Evolutionary conservation across 306 rosid genomes (phyloP).

Genomic region (Trifolium dubium): DNA sequence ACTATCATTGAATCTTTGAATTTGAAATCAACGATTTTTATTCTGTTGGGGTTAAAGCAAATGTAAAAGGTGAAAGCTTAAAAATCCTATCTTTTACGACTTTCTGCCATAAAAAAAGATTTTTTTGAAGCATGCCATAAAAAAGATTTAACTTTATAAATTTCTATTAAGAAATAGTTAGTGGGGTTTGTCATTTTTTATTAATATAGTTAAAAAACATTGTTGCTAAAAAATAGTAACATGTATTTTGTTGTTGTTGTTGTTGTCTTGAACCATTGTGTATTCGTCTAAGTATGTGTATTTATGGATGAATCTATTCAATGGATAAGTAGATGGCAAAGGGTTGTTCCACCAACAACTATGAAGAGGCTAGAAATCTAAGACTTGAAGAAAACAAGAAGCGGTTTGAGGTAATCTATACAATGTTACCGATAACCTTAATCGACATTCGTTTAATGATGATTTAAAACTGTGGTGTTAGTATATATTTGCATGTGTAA

Average conservation of each 20-base stretch:
- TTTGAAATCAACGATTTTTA: neutral
- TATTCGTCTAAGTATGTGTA: no score
- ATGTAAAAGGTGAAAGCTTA: no score
- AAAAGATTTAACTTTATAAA: no score
- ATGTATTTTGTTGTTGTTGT: no score
- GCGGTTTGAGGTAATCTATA: constrained; percentile 62
- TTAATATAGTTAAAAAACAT: no score
- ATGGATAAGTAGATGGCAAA: constrained; percentile 14
- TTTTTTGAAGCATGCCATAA: no score
- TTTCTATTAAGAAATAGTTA: no score
- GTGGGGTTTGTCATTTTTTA: no score
- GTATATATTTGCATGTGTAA: no score
- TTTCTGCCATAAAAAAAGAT: no score
- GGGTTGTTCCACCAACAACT: constrained; percentile 43
- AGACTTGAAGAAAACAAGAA: constrained; percentile 72
- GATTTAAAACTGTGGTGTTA: neutral
- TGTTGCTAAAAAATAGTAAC: no score
- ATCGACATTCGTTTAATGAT: neutral
- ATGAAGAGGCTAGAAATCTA: constrained; percentile 72
- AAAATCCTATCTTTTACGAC: no score
- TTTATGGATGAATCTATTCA: neutral
- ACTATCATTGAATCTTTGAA: neutral
- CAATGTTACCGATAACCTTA: neutral
- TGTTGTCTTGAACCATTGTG: neutral
- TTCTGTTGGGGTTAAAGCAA: neutral